Evolutionary conservation across 768 basidiomycete species (phyloP), one percentile per base, ranked within the genome.

Genomic region (Glaciozyma martinii): DNA sequence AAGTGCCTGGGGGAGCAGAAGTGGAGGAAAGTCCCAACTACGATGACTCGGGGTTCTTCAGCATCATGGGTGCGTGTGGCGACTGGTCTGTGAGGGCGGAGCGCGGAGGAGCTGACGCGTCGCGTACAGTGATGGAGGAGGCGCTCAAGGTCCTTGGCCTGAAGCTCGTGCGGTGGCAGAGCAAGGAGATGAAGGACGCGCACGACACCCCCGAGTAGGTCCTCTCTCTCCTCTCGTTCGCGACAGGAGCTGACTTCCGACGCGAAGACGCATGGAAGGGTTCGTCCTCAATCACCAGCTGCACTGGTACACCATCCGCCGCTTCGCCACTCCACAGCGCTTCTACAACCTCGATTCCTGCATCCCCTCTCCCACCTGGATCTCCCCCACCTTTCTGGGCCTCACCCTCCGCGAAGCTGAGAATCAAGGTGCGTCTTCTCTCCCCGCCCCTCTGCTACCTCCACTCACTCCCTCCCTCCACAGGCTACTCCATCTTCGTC

Each of bases 271-370:
- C 12, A 43, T 66, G 61, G 65, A 71, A 33, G 70, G 56, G n/a
- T 74, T 67, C 71, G 55, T 72, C n/a, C 59, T 72, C 23, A 72
- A 74, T 16, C 65, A 70, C 49, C 60, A 70, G 23, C 60, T 60
- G 5, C 73, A 74, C 57, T 74, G 73, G 73, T 72, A 69, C 60
- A 56, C 63, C 1, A 43, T 66, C 15, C 65, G 42, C 9, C 62
- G 65, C 2, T 67, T 67, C 33, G 66, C 52, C 19, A 40, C 47
- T 10, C 40, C 40, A 10, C 53, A 66, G 16, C 50, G 71, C 6
- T 67, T 63, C 44, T 68, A 73, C 68, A 70, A 66, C 62, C 67
- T 74, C 59, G 72, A 74, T 58, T 71, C 69, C 18, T 72, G 68
- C 61, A 60, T 54, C n/a, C 60, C 65, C 4, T 10, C 50, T 25